Evolutionary conservation across 306 rosid species (phyloP).

Genomic region (Castanea crenata): DNA sequence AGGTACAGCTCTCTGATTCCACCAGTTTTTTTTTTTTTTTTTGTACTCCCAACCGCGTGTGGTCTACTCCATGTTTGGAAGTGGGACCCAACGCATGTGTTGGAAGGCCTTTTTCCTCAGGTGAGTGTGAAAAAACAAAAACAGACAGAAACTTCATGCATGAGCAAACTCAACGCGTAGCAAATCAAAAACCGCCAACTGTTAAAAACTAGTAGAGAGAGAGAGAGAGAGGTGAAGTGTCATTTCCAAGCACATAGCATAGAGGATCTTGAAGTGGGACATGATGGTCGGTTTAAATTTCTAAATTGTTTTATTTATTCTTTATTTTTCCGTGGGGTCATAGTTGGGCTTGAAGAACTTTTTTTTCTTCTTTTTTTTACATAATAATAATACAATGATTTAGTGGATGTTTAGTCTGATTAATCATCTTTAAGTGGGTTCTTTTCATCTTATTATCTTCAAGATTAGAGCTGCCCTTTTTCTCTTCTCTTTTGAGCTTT

Average conservation of each 20-base stretch:
- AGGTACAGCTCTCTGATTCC: background rate
- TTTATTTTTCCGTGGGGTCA: background rate
- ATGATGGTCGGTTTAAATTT: background rate
- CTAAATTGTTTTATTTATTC: background rate
- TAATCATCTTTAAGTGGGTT: background rate
- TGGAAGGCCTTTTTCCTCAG: background rate
- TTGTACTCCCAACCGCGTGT: background rate
- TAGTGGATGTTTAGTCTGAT: slow-evolving; percentile 4
- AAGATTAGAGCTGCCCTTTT: slow-evolving; percentile 8
- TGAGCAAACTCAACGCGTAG: background rate
- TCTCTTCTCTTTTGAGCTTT: background rate
- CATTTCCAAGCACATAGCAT: slow-evolving; percentile 16
- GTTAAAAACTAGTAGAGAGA: background rate
- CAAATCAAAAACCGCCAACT: background rate
- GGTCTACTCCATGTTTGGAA: too few relatives aligned
- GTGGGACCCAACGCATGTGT: too few relatives aligned
- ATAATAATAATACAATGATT: slow-evolving; percentile 15
- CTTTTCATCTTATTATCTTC: background rate
- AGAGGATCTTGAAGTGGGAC: slow-evolving; percentile 14
- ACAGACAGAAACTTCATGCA: background rate
- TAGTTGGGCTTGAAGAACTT: slow-evolving; percentile 25
- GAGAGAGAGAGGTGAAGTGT: slow-evolving; percentile 34
- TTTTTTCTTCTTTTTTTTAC: background rate
- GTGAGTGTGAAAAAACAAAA: background rate
- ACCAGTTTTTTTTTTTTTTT: too few relatives aligned